A percentile compares a stretch with the other conserved stretches of the same genome.
phyloP scores from a whole-genome alignment of 2,329 filamentous ascomycete genomes.

The Alternaria postmessia region DNA sequence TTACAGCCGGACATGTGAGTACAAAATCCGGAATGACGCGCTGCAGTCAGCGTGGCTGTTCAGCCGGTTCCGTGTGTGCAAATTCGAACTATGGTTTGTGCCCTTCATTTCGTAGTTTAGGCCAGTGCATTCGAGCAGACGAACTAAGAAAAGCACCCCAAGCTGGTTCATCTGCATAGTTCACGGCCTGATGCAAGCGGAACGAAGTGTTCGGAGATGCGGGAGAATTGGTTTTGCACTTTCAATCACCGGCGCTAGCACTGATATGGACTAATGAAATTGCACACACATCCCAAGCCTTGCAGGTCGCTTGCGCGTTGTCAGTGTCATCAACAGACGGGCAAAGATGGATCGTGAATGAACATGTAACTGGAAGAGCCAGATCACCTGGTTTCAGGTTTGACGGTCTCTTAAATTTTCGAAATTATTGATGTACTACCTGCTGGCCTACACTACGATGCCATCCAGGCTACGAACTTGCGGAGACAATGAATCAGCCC shows the following conservation, averaged over 20 bases:
- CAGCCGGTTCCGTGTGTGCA: neutral
- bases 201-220: neutral
- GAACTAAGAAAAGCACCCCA: neutral
- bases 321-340: neutral
- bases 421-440: neutral
- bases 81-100: neutral
- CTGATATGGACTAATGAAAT: neutral
- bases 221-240: conserved; percentile 2
- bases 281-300: neutral
- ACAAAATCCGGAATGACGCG: conserved; percentile 8
- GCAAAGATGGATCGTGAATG: neutral
- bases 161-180: neutral
- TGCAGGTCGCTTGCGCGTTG: neutral
- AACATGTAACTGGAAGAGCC: neutral
- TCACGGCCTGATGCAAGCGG: neutral
- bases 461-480: conserved; percentile 3
- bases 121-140: neutral
- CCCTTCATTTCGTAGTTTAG: neutral
- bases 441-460: neutral
- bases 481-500: conserved; percentile 13
- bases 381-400: neutral
- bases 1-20: neutral
- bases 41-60: neutral
- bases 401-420: neutral
- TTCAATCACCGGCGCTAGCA: neutral